Evolutionary conservation across 2,329 filamentous ascomycete genomes (phyloP).

Genomic region (Sporothrix globosa): DNA sequence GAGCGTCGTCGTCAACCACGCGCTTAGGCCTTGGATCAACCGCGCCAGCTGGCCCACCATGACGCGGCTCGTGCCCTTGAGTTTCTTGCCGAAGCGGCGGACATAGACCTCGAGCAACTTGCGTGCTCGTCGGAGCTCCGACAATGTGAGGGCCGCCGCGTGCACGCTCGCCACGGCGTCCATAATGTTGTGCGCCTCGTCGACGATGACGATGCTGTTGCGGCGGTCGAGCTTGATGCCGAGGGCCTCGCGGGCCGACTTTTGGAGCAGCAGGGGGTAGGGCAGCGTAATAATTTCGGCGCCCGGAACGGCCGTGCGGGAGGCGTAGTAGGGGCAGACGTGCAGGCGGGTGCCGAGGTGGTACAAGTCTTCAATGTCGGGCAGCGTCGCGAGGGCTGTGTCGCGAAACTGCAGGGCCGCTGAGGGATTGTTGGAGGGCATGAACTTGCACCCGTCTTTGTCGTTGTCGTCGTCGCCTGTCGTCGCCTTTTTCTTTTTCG

Average conservation of each 20-base stretch:
- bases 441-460: conserved; percentile 67
- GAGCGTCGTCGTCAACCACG: conserved; percentile 64
- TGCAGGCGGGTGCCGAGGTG: conserved; percentile 75
- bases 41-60: conserved; percentile 88
- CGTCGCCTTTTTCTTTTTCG: conserved; percentile 57
- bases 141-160: conserved; percentile 73
- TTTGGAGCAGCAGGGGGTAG: conserved; percentile 87
- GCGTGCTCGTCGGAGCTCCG: conserved; percentile 72
- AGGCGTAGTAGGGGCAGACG: conserved; percentile 96
- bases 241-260: conserved; percentile 82
- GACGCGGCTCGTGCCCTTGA: conserved; percentile 88
- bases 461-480: conserved; percentile 45
- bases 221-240: conserved; percentile 73
- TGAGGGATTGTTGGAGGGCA: conserved; percentile 74
- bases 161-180: conserved; percentile 88
- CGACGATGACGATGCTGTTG: conserved; percentile 88
- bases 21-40: conserved; percentile 75
- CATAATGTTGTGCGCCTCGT: conserved; percentile 98
- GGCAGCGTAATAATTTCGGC: conserved; percentile 91
- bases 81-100: conserved; percentile 80
- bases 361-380: conserved; percentile 91
- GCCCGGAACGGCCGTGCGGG: conserved; percentile 76
- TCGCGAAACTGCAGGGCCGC: conserved; percentile 82
- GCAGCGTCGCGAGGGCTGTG: conserved; percentile 77
- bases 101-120: conserved; percentile 80